phyloP scores from a whole-genome alignment of 768 basidiomycete species.

The Tephrocybe sp. region DNA sequence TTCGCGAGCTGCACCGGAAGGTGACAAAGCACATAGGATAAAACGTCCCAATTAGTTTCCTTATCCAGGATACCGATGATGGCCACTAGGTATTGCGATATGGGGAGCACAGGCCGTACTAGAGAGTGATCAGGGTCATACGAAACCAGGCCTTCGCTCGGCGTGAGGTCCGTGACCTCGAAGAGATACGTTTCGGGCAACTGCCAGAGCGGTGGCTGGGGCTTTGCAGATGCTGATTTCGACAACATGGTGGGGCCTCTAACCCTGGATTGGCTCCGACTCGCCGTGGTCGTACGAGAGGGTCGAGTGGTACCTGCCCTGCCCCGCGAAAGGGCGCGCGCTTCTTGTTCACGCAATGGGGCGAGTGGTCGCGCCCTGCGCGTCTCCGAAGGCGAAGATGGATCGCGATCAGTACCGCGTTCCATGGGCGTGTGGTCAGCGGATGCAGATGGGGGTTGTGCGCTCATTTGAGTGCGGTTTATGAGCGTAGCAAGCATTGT shows the following conservation, averaged over 20 bases:
- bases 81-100: constrained; percentile 69
- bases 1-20: constrained; percentile 89
- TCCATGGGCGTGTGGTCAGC: background rate
- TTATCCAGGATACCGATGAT: constrained; percentile 65
- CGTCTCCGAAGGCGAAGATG: constrained; percentile 23
- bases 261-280: constrained; percentile 23
- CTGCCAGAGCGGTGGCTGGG: constrained; percentile 57
- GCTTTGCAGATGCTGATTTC: constrained; percentile 29
- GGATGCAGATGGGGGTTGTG: constrained; percentile 1
- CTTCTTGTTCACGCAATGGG: constrained; percentile 46
- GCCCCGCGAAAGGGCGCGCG: constrained; percentile 50
- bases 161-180: constrained; percentile 49
- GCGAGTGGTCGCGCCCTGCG: constrained; percentile 46
- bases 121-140: constrained; percentile 53
- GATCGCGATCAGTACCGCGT: constrained; percentile 12
- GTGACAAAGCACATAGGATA: constrained; percentile 89
- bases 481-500: constrained; percentile 62
- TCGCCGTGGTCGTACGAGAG: constrained; percentile 23
- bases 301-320: constrained; percentile 37
- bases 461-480: constrained; percentile 38
- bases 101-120: constrained; percentile 52
- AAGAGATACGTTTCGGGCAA: constrained; percentile 68
- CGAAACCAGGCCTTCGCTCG: constrained; percentile 66
- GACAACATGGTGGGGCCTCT: constrained; percentile 31
- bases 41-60: constrained; percentile 88